Evolutionary conservation across 768 basidiomycete genomes (phyloP), one percentile per base, ranked within the genome.

Genomic region (Mycena maculata): DNA sequence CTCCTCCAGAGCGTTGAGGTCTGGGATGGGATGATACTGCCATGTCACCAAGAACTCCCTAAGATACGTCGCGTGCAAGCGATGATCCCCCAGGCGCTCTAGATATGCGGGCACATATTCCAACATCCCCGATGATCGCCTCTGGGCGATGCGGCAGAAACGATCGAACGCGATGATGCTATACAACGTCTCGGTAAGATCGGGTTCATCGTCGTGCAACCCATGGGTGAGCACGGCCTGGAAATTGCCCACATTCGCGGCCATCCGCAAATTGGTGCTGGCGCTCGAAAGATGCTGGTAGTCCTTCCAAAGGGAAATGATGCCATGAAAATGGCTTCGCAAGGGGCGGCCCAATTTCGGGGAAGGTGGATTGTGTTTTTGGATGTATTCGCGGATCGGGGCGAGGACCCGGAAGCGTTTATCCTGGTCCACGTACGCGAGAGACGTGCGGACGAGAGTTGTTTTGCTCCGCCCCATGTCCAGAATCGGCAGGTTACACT

Each of bases 271-370:
- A 23, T 49, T 20, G 20, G 58, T 62, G 3, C 49, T 61, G 3
- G 61, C 31, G 2, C 25, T 54, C 25, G 67, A 63, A 9, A 63
- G 62, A 48, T 68, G 61, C 41, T 68, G 60, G 20, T 68, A 68
- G 22, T 68, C 56, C 12, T 63, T 60, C 67, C 66, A 67, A 5
- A 67, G 54, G 5, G 27, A 9, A 16, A 67, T 56, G 42, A 67
- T 54, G 4, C 33, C 38, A n/a, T 50, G 66, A 9, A 67, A 62
- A n/a, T 62, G 60, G 30, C 25, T 25, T 2, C 66, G 54, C 25
- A 67, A 27, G 13, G 66, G 58, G 2, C 66, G 66, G 38, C 60
- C 56, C 25, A 67, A 33, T 42, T 45, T 16, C 28, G 55, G 47
- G 1, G 66, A 15, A 6, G 66, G 66, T 5, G 54, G 31, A 15